Base-by-base conservation (phyloP, 176 grass and related monocot genomes). In the Puccinellia tenuiflora region DNA sequence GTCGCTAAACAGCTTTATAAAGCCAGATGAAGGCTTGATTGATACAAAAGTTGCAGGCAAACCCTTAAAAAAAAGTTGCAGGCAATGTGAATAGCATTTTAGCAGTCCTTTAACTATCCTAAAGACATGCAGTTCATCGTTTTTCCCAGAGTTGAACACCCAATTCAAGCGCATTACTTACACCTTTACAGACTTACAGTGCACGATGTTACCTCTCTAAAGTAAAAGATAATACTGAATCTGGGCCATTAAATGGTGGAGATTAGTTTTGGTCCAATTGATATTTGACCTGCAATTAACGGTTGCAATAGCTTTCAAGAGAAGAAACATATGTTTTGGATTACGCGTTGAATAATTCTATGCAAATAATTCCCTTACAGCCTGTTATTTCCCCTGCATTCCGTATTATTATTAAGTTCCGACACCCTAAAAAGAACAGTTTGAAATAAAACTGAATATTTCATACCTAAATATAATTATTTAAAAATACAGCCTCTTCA, bases 1-100 rank as follows among this genome's bases (percentile, higher is more conserved):
- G 54, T 62, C 64, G 47, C 77, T 76, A 21, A 68, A 18, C 16
- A n/a, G 60, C 51, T 74, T 83, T 81, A 33, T 35, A 68, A 56
- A 67, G 40, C 6, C 60, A 22, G 85, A 77, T 82, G 85, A 67
- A 55, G 12, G 62, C 72, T 89, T 89, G 26, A 77, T 64, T 42
- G 52, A 65, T 20, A 79, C 86, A 84, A 88, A 88, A 79, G 56
- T 30, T 54, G n/a, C n/a, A n/a, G n/a, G n/a, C n/a, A n/a, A n/a
- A n/a, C n/a, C n/a, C n/a, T n/a, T n/a, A n/a, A n/a, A n/a, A n/a
- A n/a, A n/a, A n/a, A n/a, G n/a, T n/a, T n/a, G 14, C 6, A 63
- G 70, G 4, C 61, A 82, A 17, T 48, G 31, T 77, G 51, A 60
- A 51, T 67, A 74, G 15, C 46, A 80, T 79, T 79, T 84, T 48